Evolutionary conservation across 2,329 filamentous ascomycete genomes (phyloP), one percentile per base, ranked within the genome.

Genomic region (Arthrinium phaeospermum): DNA sequence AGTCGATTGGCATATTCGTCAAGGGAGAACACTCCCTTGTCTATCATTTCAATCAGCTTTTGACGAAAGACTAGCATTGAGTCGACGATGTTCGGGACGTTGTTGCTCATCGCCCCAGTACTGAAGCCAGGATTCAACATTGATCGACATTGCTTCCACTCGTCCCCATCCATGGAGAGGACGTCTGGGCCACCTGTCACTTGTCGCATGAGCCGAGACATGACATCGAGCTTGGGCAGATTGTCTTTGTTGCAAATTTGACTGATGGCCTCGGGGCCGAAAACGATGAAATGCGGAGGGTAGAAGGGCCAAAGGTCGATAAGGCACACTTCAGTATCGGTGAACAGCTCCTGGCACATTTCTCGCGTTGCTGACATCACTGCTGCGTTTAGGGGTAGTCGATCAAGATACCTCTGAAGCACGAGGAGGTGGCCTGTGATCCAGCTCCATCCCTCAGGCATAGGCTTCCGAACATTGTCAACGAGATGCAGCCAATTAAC

Each of bases 121-220:
- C 49, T 45, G 7, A 70, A 70, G 0, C 69, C 69, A 19, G 69
- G 69, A 61, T 70, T 70, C 22, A 64, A 70, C 4, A 70, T 24
- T 7, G 69, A 24, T 19, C 69, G 64, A n/a, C 69, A 70, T 14
- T 44, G 27, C 24, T 71, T 68, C 53, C 53, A 71, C 14, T 71
- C 70, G 27, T 68, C 30, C 4, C 70, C 70, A 14, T 67, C 41
- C 53, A 68, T 71, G 16, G 22, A 14, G 1, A 27, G 19, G 4
- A 67, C 19, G 16, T 68, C 24, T 0, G 53, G 53, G 8, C 53
- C 53, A 4, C 53, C 53, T 6, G 53, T 22, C 0, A 61, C 16
- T 1, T 5, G 53, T 1, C 12, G 53, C 53, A 61, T 61, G 24
- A 34, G 34, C 34, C 34, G 34, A 37, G 34, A n/a, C n/a, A n/a